Conservation (phyloP, 2,329 filamentous ascomycete genomes). For the Colletotrichum cordylinicola region DNA sequence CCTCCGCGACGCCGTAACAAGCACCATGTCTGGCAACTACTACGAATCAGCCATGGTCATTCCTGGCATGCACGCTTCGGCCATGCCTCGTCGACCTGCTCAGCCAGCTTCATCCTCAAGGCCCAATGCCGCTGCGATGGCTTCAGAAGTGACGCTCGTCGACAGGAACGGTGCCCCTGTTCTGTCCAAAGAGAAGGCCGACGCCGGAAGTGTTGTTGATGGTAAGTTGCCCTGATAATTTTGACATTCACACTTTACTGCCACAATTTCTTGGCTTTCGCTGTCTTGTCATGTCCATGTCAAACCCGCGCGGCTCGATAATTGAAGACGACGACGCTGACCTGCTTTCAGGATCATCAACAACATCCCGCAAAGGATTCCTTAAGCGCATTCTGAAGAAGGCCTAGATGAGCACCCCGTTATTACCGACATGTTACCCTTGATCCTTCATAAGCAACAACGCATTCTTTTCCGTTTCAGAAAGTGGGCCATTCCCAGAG, state of each 20-base stretch:
- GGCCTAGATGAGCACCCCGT: neutral
- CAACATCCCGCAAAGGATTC: conserved; percentile 4
- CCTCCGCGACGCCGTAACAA: neutral
- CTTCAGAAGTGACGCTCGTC: conserved; percentile 16
- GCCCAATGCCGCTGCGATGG: neutral
- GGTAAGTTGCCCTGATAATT: neutral
- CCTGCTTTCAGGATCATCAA: neutral
- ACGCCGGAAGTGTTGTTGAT: neutral
- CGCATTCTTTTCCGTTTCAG: neutral
- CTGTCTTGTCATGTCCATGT: neutral
- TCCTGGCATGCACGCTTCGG: conserved; percentile 12
- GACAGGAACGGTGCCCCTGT: conserved; percentile 11
- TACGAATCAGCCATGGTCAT: conserved; percentile 19
- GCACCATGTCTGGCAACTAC: conserved; percentile 8
- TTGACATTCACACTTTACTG: neutral
- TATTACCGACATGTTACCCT: neutral
- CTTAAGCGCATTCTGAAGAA: conserved; percentile 19
- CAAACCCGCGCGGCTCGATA: neutral
- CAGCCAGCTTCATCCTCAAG: neutral
- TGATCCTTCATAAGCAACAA: neutral
- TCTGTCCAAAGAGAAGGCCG: conserved; percentile 12
- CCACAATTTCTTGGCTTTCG: neutral
- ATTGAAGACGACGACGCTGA: neutral
- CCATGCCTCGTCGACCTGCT: conserved; percentile 10
- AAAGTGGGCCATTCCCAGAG: neutral